These are phyloP conservation scores for Hibiscus trionum DNA, from an alignment of 345 rosid species.

Conservation along the genomic window DNA sequence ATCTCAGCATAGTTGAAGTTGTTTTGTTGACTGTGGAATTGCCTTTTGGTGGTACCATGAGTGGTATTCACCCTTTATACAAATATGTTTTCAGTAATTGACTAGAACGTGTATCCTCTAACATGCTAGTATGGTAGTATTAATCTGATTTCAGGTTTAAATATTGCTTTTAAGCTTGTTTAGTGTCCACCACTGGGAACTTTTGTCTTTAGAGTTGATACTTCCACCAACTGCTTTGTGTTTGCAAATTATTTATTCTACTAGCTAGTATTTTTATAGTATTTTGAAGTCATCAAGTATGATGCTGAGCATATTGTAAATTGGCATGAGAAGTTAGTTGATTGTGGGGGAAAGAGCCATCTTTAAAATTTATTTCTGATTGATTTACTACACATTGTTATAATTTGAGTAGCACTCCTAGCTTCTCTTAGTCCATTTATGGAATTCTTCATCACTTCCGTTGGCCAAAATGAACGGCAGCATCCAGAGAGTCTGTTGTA, in stretches of 20 bases:
- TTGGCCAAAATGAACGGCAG: not conserved
- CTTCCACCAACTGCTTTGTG: not conserved
- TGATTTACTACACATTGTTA: not conserved
- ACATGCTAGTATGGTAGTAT: not conserved
- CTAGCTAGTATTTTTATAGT: not conserved
- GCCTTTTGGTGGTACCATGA: not conserved
- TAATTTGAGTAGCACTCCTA: not conserved
- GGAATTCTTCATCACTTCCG: not conserved
- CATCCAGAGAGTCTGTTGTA: not conserved
- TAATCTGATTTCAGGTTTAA: not conserved
- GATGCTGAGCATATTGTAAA: not conserved
- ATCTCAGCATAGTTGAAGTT: constrained; percentile 13
- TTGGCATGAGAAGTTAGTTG: not conserved
- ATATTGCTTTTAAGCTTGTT: not conserved
- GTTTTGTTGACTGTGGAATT: constrained; percentile 10
- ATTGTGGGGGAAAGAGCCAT: not conserved
- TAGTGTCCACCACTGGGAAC: not conserved
- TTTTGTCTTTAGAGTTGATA: not conserved
- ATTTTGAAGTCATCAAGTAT: not conserved
- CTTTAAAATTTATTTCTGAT: not conserved
- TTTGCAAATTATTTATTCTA: not conserved
- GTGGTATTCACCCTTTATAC: not conserved
- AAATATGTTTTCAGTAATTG: not conserved
- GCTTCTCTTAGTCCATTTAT: not conserved
- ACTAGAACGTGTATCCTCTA: not conserved